Conservation (phyloP, 2,329 filamentous ascomycete genomes). For the Fusarium succisae region DNA sequence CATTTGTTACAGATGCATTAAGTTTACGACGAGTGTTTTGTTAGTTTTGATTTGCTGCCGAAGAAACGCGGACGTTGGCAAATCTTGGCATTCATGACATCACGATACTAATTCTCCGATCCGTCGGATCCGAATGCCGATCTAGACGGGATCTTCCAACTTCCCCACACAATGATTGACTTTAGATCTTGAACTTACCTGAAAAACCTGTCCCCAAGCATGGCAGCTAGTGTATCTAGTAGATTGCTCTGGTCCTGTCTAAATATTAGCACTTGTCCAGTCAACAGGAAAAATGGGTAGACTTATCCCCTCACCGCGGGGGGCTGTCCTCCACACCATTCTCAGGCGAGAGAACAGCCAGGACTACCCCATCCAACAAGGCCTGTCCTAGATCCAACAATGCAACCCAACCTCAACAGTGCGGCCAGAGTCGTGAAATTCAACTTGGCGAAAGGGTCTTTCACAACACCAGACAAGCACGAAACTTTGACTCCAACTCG, state of each 20-base stretch:
- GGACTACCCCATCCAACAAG: constrained; percentile 51
- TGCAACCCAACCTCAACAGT: constrained; percentile 31
- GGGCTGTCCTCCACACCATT: constrained; percentile 61
- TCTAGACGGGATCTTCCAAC: background rate
- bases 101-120: constrained; percentile 9
- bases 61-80: background rate
- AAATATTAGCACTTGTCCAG: constrained; percentile 42
- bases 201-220: background rate
- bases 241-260: constrained; percentile 25
- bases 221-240: background rate
- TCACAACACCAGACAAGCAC: constrained; percentile 76
- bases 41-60: background rate
- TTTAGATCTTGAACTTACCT: background rate
- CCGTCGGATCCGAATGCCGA: constrained; percentile 9
- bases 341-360: constrained; percentile 60
- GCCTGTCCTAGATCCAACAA: constrained; percentile 40
- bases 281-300: constrained; percentile 22
- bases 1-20: constrained; percentile 15
- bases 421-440: constrained; percentile 11
- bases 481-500: constrained; percentile 93
- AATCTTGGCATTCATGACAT: constrained; percentile 28
- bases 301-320: constrained; percentile 61
- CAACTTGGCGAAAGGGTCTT: constrained; percentile 9
- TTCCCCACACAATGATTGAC: constrained; percentile 8
- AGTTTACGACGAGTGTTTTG: background rate